Conservation (phyloP, 2,329 filamentous ascomycete species). For the Emmonsiellopsis sp. region DNA sequence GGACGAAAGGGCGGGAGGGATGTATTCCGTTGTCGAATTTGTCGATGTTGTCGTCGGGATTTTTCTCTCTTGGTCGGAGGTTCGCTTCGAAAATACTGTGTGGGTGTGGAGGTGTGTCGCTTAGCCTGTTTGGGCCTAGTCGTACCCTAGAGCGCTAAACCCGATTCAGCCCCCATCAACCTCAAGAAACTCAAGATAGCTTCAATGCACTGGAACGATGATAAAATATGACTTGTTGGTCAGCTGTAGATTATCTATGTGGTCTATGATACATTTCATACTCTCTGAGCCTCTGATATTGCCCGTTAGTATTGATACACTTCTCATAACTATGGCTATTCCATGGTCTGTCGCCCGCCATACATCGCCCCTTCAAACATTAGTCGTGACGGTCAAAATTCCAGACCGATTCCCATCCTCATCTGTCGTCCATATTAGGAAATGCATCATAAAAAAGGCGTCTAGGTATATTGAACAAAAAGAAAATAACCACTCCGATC, state of each 20-base stretch:
- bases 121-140: conserved; percentile 34
- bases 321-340: too few relatives aligned
- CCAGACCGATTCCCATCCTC: background rate
- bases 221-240: too few relatives aligned
- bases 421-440: background rate
- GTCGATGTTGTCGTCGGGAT: conserved; percentile 24
- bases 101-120: conserved; percentile 29
- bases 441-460: background rate
- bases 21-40: conserved; percentile 5
- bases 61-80: conserved; percentile 10
- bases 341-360: too few relatives aligned
- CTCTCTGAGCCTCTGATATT: background rate
- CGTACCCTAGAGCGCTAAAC: conserved; percentile 25
- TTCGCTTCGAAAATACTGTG: conserved; percentile 15
- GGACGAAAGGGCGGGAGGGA: conserved; percentile 25
- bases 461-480: background rate
- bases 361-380: too few relatives aligned
- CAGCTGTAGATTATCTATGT: background rate
- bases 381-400: background rate
- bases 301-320: background rate
- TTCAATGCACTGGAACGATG: too few relatives aligned
- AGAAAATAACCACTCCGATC: background rate
- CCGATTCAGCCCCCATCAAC: background rate
- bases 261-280: too few relatives aligned
- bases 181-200: too few relatives aligned